Evolutionary conservation across 2,329 filamentous ascomycete genomes (phyloP).

Genomic region (Cadophora sp.): DNA sequence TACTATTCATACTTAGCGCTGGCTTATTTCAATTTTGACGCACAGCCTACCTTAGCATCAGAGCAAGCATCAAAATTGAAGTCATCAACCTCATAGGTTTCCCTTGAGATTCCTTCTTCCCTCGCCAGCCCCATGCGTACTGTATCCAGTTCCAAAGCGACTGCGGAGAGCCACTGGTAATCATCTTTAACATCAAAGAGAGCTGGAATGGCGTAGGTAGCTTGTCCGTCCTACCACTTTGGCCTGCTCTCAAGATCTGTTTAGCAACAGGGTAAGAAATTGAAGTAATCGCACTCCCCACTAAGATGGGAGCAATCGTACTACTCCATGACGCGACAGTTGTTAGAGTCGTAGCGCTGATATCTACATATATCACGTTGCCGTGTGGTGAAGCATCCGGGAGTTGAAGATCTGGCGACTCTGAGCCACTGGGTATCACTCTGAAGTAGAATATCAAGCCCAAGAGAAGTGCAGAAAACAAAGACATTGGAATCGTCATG

Average conservation of each 20-base stretch:
- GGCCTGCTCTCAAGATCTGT: constrained; percentile 8
- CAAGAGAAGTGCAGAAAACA: constrained; percentile 1
- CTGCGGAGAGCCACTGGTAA: not conserved
- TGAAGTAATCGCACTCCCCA: not conserved
- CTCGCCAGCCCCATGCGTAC: constrained; percentile 11
- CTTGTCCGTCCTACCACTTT: not conserved
- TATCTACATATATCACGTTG: constrained; percentile 5
- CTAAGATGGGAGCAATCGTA: not conserved
- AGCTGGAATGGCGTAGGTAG: constrained; percentile 8
- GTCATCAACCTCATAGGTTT: constrained; percentile 11
- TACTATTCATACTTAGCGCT: not conserved
- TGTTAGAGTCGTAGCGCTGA: constrained; percentile 7
- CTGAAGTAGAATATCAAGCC: constrained; percentile 7
- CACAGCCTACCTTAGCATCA: not conserved
- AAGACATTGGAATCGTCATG: constrained; percentile 6
- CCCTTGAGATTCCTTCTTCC: constrained; percentile 6
- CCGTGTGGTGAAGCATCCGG: not conserved
- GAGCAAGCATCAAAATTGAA: not conserved
- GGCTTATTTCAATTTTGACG: too few species aligned
- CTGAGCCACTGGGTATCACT: not conserved
- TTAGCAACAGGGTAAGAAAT: constrained; percentile 8
- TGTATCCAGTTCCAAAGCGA: constrained; percentile 9
- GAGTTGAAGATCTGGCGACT: not conserved
- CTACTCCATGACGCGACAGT: constrained; percentile 13
- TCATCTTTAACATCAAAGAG: constrained; percentile 8